A percentile compares a stretch with the other conserved stretches of the same genome.
Evolutionary conservation across 2,329 filamentous ascomycete species (phyloP).

Genomic region (Fusarium hainanense): DNA sequence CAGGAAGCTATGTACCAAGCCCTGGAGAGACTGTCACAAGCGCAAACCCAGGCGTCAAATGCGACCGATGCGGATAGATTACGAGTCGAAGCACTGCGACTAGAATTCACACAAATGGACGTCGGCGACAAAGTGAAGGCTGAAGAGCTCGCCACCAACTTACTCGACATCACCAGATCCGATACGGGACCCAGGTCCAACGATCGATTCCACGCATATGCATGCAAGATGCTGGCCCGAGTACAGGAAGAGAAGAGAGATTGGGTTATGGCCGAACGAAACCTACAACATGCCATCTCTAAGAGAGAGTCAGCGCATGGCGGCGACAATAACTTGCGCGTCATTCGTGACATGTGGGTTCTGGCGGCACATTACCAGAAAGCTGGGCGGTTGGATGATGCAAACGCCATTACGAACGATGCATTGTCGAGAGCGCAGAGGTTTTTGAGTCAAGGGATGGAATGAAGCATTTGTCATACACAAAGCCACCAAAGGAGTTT

Average conservation of each 20-base stretch:
- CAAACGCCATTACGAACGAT: constrained; percentile 47
- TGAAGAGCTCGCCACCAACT: constrained; percentile 46
- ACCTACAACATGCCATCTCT: constrained; percentile 48
- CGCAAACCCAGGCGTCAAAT: constrained; percentile 12
- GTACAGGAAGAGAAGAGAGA: constrained; percentile 50
- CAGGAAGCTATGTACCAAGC: constrained; percentile 48
- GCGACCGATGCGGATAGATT: constrained; percentile 43
- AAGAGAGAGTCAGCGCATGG: constrained; percentile 53
- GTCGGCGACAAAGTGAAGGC: constrained; percentile 49
- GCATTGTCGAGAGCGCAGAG: constrained; percentile 49
- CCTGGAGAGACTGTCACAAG: constrained; percentile 42
- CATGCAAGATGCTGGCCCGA: constrained; percentile 53
- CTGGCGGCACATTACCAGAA: constrained; percentile 50
- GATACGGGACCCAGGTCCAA: constrained; percentile 41
- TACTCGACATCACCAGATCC: constrained; percentile 46
- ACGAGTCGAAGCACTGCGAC: constrained; percentile 49
- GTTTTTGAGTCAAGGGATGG: constrained; percentile 44
- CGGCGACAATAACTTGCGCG: constrained; percentile 49
- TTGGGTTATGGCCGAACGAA: constrained; percentile 49
- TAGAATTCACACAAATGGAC: constrained; percentile 55
- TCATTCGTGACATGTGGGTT: constrained; percentile 55
- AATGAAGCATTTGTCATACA: constrained; percentile 19
- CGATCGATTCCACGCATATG: constrained; percentile 54
- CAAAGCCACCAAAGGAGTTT: constrained; percentile 4
- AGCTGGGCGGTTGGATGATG: constrained; percentile 45